Base-by-base conservation (phyloP, 164 flowering plant genomes). In the Malania oleifera region DNA sequence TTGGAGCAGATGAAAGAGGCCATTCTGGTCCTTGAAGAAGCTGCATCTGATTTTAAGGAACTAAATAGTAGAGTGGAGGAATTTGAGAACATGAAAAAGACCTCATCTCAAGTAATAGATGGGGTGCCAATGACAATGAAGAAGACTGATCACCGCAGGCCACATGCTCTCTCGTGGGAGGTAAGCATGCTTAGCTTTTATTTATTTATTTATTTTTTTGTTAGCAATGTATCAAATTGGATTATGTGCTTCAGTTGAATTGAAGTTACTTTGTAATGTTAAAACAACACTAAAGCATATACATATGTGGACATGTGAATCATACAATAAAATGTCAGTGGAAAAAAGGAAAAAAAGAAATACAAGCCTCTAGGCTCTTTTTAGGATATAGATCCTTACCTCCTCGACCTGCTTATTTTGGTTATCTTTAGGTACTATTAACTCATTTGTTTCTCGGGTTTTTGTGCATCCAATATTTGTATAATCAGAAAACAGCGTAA, bases 111-210 rank as follows among this genome's bases (percentile, higher is more conserved):
- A 22, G 67, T 72, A 66, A 41, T 47, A 37, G 88, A 81, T 68
- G 90, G 73, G 38, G 29, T 65, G 44, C 70, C 76, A 17, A 54
- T 79, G 62, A 70, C 75, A 47, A 46, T 77, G 72, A 89, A 82
- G 74, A 67, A 82, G 74, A 67, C 72, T 68, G 95, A 85, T 54
- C 95, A 85, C 60, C 83, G 95, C 41, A 71, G 98, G 69, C 89
- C 98, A 28, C 98, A 91, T 82, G 88, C 98, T 65, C 88, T 91
- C 55, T 91, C 98, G 49, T 91, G 98, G 98, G 98, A 91, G 98
- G 98, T 91, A 34, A 72, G 77, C 54, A 24, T 60, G 52, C 54
- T 61, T 46, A 19, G 31, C 54, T 37, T 41, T 51, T 27, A 34
- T 24, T 47, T 44, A 47, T 35, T 23, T 46, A 37, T n/a, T n/a